Base-by-base conservation (phyloP, 1,284 basidiomycete genomes). In the Wallemia hederae region DNA sequence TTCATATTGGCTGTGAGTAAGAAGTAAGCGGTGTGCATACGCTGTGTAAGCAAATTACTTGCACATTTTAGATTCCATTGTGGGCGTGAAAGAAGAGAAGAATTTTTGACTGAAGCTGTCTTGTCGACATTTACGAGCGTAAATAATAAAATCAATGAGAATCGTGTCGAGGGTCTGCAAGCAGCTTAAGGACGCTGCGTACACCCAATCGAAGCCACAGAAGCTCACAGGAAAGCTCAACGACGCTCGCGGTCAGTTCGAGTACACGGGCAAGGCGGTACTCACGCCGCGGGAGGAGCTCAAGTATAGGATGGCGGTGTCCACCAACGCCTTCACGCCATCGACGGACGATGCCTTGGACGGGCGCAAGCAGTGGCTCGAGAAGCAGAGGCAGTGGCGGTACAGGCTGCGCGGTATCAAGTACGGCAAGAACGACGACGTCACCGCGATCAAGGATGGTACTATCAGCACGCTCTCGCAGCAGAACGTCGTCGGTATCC, bases 401-500 rank as follows among this genome's bases (percentile, higher is more conserved):
- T 74, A 74, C 27, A 76, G 83, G 24, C 68, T 84, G 55, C 83
- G 83, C 64, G 83, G 83, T 69, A 67, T 68, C 62, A 67, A 71
- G 31, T 59, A 62, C 25, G 60, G 62, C 28, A 62, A 60, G n/a
- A 59, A 60, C 24, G 31, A 60, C 29, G 31, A 60, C 24, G 58
- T 39, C 39, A 59, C 39, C n/a, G 58, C 28, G 31, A 55, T 59
- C n/a, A 34, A 34, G 22, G 58, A 59, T 24, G 61, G 58, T n/a
- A 25, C 14, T 24, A 34, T 28, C 34, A 55, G 31, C 29, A 25
- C 25, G 22, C 14, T 24, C 55, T 19, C n/a, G 33, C 57, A 29
- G n/a, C 62, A 26, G 61, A 59, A 76, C 62, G 76, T 87, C 59
- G 75, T 86, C 60, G 90, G 86, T 58, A 79, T 83, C 67, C 79